Base-by-base conservation (phyloP, 257 asterid species). In the Solanum tacnaense region DNA sequence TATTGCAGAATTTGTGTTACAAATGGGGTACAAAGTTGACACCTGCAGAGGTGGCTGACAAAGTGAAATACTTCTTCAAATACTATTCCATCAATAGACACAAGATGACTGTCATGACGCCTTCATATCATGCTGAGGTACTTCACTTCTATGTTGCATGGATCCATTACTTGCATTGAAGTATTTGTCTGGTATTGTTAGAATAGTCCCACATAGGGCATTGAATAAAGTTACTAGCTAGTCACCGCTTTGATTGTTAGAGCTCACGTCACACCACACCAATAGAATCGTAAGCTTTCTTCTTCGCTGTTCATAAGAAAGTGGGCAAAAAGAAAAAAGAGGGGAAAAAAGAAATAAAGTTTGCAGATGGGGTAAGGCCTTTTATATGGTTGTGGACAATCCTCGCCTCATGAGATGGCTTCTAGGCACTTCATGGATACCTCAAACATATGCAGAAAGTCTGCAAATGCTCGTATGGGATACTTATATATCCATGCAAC, bases 81-180 rank as follows among this genome's bases (percentile, higher is more conserved):
- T 96, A 94, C 87, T 97, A 97, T 89, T 95, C 99, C 32, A 96
- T 94, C 90, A 97, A 97, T 76, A 92, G 99, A 86, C 99, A 96
- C 93, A 97, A 97, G 94, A 95, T 96, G 98, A 96, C 98, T 35
- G 96, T 95, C 21, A 88, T 97, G 73, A 97, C 99, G 23, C 99
- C 99, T 85, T 95, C 99, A 21, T 97, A 96, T 90, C 98, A 94
- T 83, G 97, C 98, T 1, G 98, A 96, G 98, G 98, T 96, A 93
- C 86, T 75, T 49, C 75, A 9, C 38, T 29, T 34, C 81, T 86
- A 13, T 86, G 70, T 82, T 82, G 9, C 29, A 16, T 46, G 85
- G 11, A 49, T 82, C 70, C 44, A 5, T 82, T 49, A 82, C 70
- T 46, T 82, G 86, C 44, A 16, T 9, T 82, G 41, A 46, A 16